Evolutionary conservation across 345 rosid genomes (phyloP), one percentile per base, ranked within the genome.

Genomic region (Clausena lansium): DNA sequence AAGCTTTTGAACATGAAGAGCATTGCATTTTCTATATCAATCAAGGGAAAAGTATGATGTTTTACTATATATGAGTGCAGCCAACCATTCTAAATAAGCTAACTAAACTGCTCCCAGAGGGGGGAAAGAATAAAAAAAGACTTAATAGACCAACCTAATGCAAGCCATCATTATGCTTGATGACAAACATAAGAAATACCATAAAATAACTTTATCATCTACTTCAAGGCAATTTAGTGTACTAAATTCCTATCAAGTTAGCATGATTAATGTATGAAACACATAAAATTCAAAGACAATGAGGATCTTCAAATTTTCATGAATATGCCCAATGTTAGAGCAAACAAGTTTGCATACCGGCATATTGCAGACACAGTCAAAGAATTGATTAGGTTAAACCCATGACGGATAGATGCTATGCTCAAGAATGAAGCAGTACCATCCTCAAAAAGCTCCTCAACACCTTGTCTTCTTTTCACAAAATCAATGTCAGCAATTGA

Each of bases 401-500:
- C 98, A 81, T 92, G 93, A 70, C 67, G 86, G 41, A 95, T 75
- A 55, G 98, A 91, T 84, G 95, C 90, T 87, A 95, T 90, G 88
- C 94, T 89, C 81, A 95, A 83, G 86, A 93, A 95, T 66, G 99
- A 89, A 81, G 79, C 77, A 75, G 97, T 92, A 38, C 99, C 99
- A 85, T 95, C 98, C 88, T 95, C 99, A 55, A 95, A 92, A 78
- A 79, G 87, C 83, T 92, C 99, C 73, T 95, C 98, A 79, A 91
- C 80, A 76, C 79, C 84, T 82, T 92, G 93, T 85, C 99, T 91
- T 85, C 97, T 90, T 86, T 85, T 95, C 57, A 95, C 95, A 85
- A 95, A 95, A 85, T 95, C 99, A 85, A 88, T 71, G 79, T 95
- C 99, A 77, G 99, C 98, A 86, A 92, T 91, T 65, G 97, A 83